Base-by-base conservation (phyloP, 164 flowering plant genomes). In the Litsea cubeba region DNA sequence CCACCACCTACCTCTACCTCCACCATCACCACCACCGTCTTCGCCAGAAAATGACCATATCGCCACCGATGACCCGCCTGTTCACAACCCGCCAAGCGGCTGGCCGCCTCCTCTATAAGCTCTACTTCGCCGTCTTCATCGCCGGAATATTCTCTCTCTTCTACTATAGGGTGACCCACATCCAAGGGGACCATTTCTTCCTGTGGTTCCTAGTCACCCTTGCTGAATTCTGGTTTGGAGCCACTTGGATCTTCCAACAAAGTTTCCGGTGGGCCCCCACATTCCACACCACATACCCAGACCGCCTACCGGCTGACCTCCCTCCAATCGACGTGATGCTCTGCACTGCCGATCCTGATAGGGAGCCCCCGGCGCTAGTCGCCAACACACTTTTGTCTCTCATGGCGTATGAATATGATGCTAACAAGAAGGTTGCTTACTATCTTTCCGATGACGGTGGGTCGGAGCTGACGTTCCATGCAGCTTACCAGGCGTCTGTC, bases 201-300 rank as follows among this genome's bases (percentile, higher is more conserved):
- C 76, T 75, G 40, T 77, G 77, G 78, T 70, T 77, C 54, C 35
- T 72, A 62, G 46, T 80, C 63, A 11, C 78, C 26, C 70, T 77
- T 12, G 80, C 83, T 25, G 83, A 80, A 25, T 72, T 80, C 54
- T 77, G 80, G 78, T 80, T 80, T 14, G 73, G 71, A 20, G 76
- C 26, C 71, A 54, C 71, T 0, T 80, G 83, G 83, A 18, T 80
- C 35, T 77, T 80, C 63, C 83, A 80, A 24, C 83, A 80, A 58
- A 76, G 80, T 10, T 80, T 80, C 69, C 70, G 83, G 20, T 80
- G 83, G 83, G 80, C 83, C 5, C 83, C 83, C n/a, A 80, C 80
- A 1, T 69, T 35, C 50, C 83, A 77, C 72, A 22, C 32, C 17
- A 70, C 78, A 1, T 64, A 75, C 76, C 75, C 74, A 1, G 76